Base-by-base conservation (phyloP, 345 rosid species). In the Hibiscus tridactylites region DNA sequence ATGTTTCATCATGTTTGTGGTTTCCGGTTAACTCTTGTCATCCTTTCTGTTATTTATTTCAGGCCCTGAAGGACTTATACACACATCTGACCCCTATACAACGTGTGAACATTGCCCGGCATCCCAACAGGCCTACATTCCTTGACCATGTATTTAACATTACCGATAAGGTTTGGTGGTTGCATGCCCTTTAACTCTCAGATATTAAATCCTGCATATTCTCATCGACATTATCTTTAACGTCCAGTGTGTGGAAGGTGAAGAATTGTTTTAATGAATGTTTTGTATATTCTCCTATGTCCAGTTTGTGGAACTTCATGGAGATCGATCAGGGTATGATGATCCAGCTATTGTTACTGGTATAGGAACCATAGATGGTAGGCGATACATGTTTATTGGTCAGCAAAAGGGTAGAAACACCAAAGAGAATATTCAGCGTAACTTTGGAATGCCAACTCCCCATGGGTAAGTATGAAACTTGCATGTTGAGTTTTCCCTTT, bases 381-480 rank as follows among this genome's bases (percentile, higher is more conserved):
- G 75, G 78, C 85, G 86, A 44, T 91, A 83, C 76, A 88, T 94
- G 98, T 91, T 94, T 80, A 90, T 91, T 46, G 98, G 98, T 79
- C 98, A 94, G 70, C 97, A 94, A 79, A 94, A 94, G 84, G 98
- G 98, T 76, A 89, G 98, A 85, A 94, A 91, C 79, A 90, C 98
- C 61, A 94, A 94, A 84, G 98, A 94, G 79, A 88, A 90, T 79
- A 89, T 94, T 60, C 83, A 83, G 81, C 93, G 96, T 56, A 94
- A 94, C 83, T 94, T 94, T 83, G 98, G 98, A 70, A 94, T 94
- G 98, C 98, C 98, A 77, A 94, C 98, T 70, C 98, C 99, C 64
- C 99, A 91, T 66, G 99, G 97, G 99, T 95, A 88, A 70, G 87
- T 29, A 31, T 74, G 66, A 53, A 60, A 70, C 13, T 49, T 73